Conservation (phyloP, 2,329 filamentous ascomycete genomes). For the Verticillium longisporum region DNA sequence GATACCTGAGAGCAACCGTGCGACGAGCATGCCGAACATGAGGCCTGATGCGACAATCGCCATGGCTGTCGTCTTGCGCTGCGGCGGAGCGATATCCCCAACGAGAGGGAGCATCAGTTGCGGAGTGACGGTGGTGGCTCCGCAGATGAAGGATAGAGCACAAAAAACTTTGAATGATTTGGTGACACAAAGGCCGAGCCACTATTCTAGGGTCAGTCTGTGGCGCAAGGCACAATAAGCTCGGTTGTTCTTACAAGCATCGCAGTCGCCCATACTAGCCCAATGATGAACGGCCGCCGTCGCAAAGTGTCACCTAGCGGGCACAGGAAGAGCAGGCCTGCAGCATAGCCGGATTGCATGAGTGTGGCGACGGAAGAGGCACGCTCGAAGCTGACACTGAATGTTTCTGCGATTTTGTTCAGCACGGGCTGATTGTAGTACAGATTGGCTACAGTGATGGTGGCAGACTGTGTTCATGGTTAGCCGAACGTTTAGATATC, state of each 20-base stretch:
- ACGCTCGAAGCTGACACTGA: conserved; percentile 62
- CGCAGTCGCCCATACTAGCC: conserved; percentile 60
- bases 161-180: conserved; percentile 57
- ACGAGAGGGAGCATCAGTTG: conserved; percentile 75
- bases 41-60: conserved; percentile 71
- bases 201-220: conserved; percentile 25
- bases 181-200: conserved; percentile 67
- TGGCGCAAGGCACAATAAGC: background rate
- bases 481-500: background rate
- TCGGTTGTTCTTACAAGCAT: conserved; percentile 47
- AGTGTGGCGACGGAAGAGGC: conserved; percentile 65
- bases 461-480: conserved; percentile 32
- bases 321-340: conserved; percentile 66
- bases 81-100: conserved; percentile 66
- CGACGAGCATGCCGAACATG: conserved; percentile 68
- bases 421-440: conserved; percentile 79
- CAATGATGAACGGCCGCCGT: conserved; percentile 62
- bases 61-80: conserved; percentile 61
- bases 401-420: conserved; percentile 66
- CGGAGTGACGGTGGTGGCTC: conserved; percentile 75
- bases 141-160: conserved; percentile 64
- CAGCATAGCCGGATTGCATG: conserved; percentile 73
- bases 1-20: conserved; percentile 68
- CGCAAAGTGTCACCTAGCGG: conserved; percentile 66
- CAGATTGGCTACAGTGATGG: conserved; percentile 71